These are phyloP conservation scores for Saturnispora quitensis DNA, from an alignment of 805 yeast species.

Conservation along the genomic window DNA sequence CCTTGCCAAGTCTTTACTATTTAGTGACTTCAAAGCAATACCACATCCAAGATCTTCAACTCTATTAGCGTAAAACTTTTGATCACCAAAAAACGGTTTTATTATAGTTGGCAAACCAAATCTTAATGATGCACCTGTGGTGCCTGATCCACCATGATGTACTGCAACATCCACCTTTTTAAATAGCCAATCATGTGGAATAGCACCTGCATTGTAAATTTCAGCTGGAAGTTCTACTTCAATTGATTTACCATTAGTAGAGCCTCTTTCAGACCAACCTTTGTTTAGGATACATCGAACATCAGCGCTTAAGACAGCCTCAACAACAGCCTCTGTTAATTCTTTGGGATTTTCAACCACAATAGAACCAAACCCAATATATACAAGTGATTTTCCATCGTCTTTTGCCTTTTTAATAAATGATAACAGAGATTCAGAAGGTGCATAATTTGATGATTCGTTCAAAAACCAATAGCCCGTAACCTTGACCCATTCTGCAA, in stretches of 20 bases:
- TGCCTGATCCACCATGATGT: slow-evolving; percentile 96
- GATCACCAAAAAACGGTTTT: slow-evolving; percentile 95
- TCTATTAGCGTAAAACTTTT: slow-evolving; percentile 80
- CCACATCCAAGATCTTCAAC: slow-evolving; percentile 90
- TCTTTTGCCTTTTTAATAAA: slow-evolving; percentile 56
- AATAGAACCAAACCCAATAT: slow-evolving; percentile 93
- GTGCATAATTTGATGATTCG: slow-evolving; percentile 37
- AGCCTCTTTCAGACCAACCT: slow-evolving; percentile 83
- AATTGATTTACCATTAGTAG: slow-evolving; percentile 25
- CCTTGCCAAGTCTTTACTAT: slow-evolving; percentile 48
- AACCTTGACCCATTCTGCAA: slow-evolving; percentile 90
- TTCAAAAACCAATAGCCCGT: slow-evolving; percentile 95
- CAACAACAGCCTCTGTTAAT: slow-evolving; percentile 67
- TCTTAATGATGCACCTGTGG: slow-evolving; percentile 85
- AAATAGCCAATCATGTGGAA: slow-evolving; percentile 94
- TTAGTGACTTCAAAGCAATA: slow-evolving; percentile 56
- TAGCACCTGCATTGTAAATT: slow-evolving; percentile 58
- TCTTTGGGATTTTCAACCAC: slow-evolving; percentile 77
- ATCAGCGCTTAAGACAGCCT: slow-evolving; percentile 71
- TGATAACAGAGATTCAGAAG: slow-evolving; percentile 46
- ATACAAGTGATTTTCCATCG: slow-evolving; percentile 64
- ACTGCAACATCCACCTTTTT: slow-evolving; percentile 87
- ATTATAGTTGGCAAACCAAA: slow-evolving; percentile 85
- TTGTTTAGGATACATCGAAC: slow-evolving; percentile 83
- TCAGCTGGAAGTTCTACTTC: slow-evolving; percentile 53